These are phyloP conservation scores for Backusella luteola DNA, from an alignment of 192 early-diverging fungal species.

Conservation along the genomic window DNA sequence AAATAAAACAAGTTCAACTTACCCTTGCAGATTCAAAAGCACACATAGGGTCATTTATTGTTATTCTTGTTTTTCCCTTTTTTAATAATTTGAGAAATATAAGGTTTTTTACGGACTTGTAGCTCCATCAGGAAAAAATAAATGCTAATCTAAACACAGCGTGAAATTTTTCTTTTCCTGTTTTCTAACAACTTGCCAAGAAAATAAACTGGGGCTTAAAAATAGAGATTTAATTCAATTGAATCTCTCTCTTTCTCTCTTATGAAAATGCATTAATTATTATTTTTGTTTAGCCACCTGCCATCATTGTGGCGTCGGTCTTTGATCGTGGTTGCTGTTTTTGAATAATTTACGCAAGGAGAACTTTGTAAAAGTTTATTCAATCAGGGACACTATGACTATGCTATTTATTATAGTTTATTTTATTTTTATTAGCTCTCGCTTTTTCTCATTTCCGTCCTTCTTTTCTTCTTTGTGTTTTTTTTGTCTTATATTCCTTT, in stretches of 20 bases:
- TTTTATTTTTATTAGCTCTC: neutral
- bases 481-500: neutral
- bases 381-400: neutral
- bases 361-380: neutral
- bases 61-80: neutral
- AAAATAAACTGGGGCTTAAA: neutral
- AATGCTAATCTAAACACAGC: neutral
- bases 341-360: neutral
- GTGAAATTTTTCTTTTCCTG: neutral
- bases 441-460: neutral
- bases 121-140: neutral
- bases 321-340: neutral
- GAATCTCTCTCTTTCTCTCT: neutral
- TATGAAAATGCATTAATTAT: neutral
- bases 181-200: neutral
- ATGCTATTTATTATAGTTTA: neutral
- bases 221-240: neutral
- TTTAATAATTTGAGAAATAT: neutral
- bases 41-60: neutral
- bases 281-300: neutral
- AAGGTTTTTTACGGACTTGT: neutral
- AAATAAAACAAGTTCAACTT: neutral
- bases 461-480: neutral
- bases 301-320: neutral
- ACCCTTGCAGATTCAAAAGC: constrained; percentile 1